Conservation (phyloP, 257 asterid species). For the Jacaranda mimosifolia region DNA sequence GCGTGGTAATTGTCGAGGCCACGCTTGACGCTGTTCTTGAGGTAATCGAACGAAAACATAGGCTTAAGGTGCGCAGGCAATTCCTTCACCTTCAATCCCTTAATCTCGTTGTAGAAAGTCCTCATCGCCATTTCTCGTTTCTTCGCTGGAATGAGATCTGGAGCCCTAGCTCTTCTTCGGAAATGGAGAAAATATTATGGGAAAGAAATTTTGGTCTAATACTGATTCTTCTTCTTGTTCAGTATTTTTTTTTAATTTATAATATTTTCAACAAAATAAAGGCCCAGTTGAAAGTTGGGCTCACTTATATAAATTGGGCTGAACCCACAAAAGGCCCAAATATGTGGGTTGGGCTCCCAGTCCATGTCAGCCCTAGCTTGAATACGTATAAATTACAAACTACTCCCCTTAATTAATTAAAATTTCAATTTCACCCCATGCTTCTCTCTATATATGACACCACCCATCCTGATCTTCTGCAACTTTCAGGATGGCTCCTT, state of each 20-base stretch:
- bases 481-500: not conserved
- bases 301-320: not conserved
- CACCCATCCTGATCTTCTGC: accelerated
- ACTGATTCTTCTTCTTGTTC: not conserved
- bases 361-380: constrained; percentile 50
- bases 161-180: not conserved
- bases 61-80: constrained; percentile 83
- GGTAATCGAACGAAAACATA: constrained; percentile 50
- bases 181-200: not conserved
- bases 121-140: constrained; percentile 70
- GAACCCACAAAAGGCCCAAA: constrained; percentile 19
- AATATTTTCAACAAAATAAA: too few species aligned
- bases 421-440: not conserved
- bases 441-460: constrained; percentile 29
- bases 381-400: not conserved
- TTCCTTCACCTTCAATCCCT: constrained; percentile 83
- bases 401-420: not conserved
- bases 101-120: constrained; percentile 72
- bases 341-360: not conserved
- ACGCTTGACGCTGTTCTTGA: constrained; percentile 54
- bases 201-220: not conserved
- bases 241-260: too few species aligned
- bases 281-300: too few species aligned
- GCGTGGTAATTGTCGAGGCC: constrained; percentile 69
- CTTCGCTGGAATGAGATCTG: constrained; percentile 38